phyloP scores from a whole-genome alignment of 345 rosid species.

The Populus alba region DNA sequence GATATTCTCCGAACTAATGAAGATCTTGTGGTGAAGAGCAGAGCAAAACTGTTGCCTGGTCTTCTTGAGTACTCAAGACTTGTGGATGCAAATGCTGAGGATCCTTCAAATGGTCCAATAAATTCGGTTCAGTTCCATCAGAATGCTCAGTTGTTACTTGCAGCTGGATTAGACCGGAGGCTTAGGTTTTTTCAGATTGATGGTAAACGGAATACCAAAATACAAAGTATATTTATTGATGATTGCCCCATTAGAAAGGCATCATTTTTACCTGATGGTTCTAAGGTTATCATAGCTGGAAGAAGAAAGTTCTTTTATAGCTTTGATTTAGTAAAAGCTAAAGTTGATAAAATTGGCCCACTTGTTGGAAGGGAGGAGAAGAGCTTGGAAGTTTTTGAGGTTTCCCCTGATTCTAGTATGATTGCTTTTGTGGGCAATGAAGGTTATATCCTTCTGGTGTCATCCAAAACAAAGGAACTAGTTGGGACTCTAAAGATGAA shows the following conservation, averaged over 20 bases:
- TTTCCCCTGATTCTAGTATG: slow-evolving; percentile 70
- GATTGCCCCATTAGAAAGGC: slow-evolving; percentile 84
- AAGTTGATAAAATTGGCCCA: slow-evolving; percentile 77
- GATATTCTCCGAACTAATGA: slow-evolving; percentile 67
- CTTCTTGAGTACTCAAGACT: slow-evolving; percentile 76
- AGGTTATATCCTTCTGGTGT: slow-evolving; percentile 79
- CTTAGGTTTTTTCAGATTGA: slow-evolving; percentile 85
- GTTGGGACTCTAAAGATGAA: slow-evolving; percentile 90
- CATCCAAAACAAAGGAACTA: slow-evolving; percentile 75
- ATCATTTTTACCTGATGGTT: slow-evolving; percentile 78
- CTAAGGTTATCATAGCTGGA: slow-evolving; percentile 86
- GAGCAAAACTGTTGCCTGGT: slow-evolving; percentile 59
- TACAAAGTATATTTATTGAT: slow-evolving; percentile 81
- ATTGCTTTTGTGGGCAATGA: slow-evolving; percentile 88
- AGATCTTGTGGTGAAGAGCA: slow-evolving; percentile 71
- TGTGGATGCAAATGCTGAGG: slow-evolving; percentile 79
- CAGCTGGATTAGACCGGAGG: slow-evolving; percentile 72
- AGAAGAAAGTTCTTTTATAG: slow-evolving; percentile 89
- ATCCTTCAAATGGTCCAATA: slow-evolving; percentile 64
- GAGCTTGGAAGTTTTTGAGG: slow-evolving; percentile 89
- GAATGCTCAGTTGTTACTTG: slow-evolving; percentile 78
- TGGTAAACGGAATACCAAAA: slow-evolving; percentile 84
- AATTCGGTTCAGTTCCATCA: slow-evolving; percentile 85
- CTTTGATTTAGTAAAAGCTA: slow-evolving; percentile 80
- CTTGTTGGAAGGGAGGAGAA: slow-evolving; percentile 94